These are phyloP conservation scores for Pugionium cornutum DNA, from an alignment of 345 rosid genomes.

Conservation along the genomic window DNA sequence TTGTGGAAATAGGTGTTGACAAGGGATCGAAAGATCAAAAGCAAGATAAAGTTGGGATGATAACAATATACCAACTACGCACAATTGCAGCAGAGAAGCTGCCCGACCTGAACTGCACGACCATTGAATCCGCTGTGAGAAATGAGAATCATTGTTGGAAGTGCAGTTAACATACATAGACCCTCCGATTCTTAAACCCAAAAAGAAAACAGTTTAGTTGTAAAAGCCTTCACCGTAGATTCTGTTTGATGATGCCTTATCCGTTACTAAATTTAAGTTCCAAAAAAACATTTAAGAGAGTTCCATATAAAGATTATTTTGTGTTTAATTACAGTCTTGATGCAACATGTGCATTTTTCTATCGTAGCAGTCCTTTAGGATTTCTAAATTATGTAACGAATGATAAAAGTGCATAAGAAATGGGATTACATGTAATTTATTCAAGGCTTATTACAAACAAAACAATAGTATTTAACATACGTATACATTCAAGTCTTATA, in stretches of 20 bases:
- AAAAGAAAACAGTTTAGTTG: slow-evolving; percentile 53
- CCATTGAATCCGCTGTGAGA: slow-evolving; percentile 85
- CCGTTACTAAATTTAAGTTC: slow-evolving; percentile 20
- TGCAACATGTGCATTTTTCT: background rate
- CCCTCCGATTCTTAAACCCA: slow-evolving; percentile 85
- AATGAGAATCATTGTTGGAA: slow-evolving; percentile 90
- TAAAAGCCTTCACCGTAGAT: slow-evolving; percentile 9
- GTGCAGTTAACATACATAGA: slow-evolving; percentile 88
- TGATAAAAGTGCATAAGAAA: background rate
- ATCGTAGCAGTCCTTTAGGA: no score
- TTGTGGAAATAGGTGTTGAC: slow-evolving; percentile 61
- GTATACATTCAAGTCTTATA: background rate
- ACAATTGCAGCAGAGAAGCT: slow-evolving; percentile 77
- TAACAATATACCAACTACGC: slow-evolving; percentile 69
- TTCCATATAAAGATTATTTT: slow-evolving; percentile 19
- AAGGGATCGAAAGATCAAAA: slow-evolving; percentile 82
- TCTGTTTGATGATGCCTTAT: slow-evolving; percentile 2
- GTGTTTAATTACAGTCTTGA: background rate
- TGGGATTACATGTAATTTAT: background rate
- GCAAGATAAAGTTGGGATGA: slow-evolving; percentile 68
- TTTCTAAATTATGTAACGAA: background rate
- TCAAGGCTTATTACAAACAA: background rate
- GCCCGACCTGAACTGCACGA: slow-evolving; percentile 74
- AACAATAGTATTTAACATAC: background rate
- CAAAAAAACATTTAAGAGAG: slow-evolving; percentile 18